These are phyloP conservation scores for Nannizzia gypsea DNA, from an alignment of 2,329 filamentous ascomycete species.

Conservation along the genomic window DNA sequence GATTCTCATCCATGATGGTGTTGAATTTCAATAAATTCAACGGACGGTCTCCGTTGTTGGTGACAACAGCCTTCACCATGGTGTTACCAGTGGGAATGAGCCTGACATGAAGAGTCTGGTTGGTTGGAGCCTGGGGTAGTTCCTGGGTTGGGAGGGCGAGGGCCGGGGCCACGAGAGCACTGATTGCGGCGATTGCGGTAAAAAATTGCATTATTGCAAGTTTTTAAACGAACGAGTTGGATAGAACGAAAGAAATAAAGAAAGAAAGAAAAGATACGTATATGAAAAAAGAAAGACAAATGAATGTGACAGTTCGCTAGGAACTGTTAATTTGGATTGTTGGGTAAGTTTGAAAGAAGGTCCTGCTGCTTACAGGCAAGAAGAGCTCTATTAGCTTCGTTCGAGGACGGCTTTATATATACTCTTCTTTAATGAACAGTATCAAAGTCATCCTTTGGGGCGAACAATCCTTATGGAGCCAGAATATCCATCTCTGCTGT, in stretches of 20 bases:
- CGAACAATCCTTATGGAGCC: background rate
- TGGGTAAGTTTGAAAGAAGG: background rate
- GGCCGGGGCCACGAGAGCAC: constrained; percentile 8
- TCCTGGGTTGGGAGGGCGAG: constrained; percentile 2
- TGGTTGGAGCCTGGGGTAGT: constrained; percentile 13
- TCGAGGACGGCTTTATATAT: background rate
- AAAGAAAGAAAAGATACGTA: background rate
- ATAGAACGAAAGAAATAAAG: constrained; percentile 1
- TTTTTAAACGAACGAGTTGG: background rate
- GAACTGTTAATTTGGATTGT: background rate
- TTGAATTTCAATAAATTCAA: constrained; percentile 28
- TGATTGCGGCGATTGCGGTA: constrained; percentile 16
- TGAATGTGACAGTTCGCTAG: background rate
- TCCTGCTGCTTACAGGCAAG: background rate
- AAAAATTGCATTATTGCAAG: constrained; percentile 8
- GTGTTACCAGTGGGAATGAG: constrained; percentile 24
- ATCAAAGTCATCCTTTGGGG: background rate
- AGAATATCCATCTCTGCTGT: background rate
- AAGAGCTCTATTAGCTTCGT: background rate
- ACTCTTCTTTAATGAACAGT: background rate
- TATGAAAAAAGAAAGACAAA: background rate
- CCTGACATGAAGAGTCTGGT: constrained; percentile 21
- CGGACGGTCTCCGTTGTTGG: constrained; percentile 24
- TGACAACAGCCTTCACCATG: constrained; percentile 26
- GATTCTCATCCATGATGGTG: constrained; percentile 26